phyloP scores from a whole-genome alignment of 78 protist species.

The Chrysochromulina parva region DNA sequence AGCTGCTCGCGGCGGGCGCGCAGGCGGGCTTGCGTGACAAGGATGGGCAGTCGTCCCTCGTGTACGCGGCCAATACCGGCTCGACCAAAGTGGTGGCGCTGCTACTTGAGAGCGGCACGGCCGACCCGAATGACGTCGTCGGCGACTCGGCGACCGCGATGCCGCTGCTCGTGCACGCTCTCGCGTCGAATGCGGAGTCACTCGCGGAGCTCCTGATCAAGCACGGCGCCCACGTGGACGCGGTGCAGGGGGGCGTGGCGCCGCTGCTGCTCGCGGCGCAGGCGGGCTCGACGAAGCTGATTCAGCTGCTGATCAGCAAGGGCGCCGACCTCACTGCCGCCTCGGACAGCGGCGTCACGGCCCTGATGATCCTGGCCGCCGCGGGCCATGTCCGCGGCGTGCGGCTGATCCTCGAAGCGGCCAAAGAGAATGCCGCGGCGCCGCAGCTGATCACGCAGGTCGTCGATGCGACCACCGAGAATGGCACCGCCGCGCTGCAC shows the following conservation, averaged over 20 bases:
- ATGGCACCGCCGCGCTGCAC: conserved; percentile 22
- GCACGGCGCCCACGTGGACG: neutral
- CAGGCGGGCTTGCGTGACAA: neutral
- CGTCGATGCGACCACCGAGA: conserved; percentile 3
- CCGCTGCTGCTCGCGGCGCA: neutral
- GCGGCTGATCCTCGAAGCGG: neutral
- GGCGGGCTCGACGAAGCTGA: neutral
- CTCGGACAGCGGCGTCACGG: neutral
- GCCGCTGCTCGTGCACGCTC: neutral
- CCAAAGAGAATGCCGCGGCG: neutral
- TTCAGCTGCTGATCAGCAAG: neutral
- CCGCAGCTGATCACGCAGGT: neutral
- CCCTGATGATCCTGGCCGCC: neutral
- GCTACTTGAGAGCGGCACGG: neutral
- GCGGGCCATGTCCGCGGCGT: neutral
- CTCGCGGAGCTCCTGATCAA: neutral
- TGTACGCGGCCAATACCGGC: neutral
- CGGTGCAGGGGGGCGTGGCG: neutral
- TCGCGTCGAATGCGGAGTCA: neutral
- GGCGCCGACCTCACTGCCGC: neutral
- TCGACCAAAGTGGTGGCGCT: neutral
- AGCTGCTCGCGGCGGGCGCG: neutral
- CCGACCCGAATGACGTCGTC: neutral
- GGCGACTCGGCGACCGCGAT: neutral
- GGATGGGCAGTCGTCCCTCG: neutral